Base-by-base conservation (phyloP, 768 basidiomycete genomes). In the Mycena rosella region DNA sequence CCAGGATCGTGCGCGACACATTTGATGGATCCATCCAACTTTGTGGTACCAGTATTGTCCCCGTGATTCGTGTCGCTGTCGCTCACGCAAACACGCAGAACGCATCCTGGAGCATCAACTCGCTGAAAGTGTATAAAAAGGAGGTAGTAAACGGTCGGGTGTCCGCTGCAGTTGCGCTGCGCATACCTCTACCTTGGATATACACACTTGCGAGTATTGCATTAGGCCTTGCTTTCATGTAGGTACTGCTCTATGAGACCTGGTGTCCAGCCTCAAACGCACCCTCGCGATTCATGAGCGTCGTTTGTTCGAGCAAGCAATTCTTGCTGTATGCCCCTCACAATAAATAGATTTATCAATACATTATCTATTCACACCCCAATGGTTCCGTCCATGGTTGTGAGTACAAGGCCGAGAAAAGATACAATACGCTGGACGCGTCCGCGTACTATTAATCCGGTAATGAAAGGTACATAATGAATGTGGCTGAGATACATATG, bases 101-200 rank as follows among this genome's bases (percentile, higher is more conserved):
- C 76, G 92, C 93, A 0, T 86, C 89, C 0, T 94, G 93, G 92
- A 88, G 84, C 68, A 94, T 95, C 73, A 94, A 94, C 74, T 88
- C 83, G 6, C 81, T 95, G 47, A 92, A 92, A 74, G 90, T 94
- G 24, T 95, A 92, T 78, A 83, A 83, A 65, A 88, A 89, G 74
- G 86, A 87, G 73, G 75, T 75, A 11, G 73, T 92, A 44, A 75
- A 78, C 13, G 83, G 81, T 14, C 72, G 72, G 30, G 74, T 84
- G 27, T 78, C 78, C 17, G 69, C 71, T 36, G 67, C 61, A 29
- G 26, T 42, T 48, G 34, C 38, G 45, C 32, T 60, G 52, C 60
- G 14, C 17, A 54, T 56, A 8, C 45, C 59, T n/a, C 26, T 47
- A 15, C 51, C 36, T 27, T 59, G 57, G 64, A 14, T 57, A 17